phyloP scores from a whole-genome alignment of 2,329 filamentous ascomycete species.

The Penicillium brasilianum region DNA sequence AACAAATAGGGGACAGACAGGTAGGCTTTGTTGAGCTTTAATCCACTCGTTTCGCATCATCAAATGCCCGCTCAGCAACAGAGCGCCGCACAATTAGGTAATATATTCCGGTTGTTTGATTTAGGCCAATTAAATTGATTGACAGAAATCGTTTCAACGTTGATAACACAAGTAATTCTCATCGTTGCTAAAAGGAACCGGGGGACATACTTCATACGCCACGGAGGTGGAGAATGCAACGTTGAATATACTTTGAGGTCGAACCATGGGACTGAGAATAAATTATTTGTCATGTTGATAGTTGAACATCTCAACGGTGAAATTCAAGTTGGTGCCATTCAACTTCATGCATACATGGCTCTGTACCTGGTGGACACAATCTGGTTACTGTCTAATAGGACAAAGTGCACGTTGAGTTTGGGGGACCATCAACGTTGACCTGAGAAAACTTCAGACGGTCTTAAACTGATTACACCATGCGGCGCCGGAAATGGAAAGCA shows the following conservation, averaged over 20 bases:
- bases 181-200: slow-evolving; percentile 1
- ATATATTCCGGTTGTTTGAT: neutral
- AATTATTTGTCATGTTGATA: slow-evolving; percentile 1
- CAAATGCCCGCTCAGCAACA: neutral
- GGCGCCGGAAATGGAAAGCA: neutral
- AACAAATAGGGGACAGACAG: slow-evolving; percentile 2
- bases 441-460: slow-evolving; percentile 3
- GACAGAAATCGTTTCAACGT: slow-evolving; percentile 1
- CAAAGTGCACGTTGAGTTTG: slow-evolving; percentile 1
- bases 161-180: slow-evolving; percentile 1
- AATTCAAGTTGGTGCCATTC: slow-evolving; percentile 4
- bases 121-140: slow-evolving; percentile 3
- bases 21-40: slow-evolving; percentile 4
- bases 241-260: neutral
- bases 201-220: neutral
- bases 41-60: neutral
- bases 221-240: neutral
- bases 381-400: neutral
- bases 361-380: neutral
- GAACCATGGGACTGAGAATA: neutral
- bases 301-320: slow-evolving; percentile 4
- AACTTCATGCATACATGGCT: slow-evolving; percentile 4
- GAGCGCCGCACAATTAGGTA: slow-evolving; percentile 1
- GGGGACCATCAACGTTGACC: slow-evolving; percentile 1
- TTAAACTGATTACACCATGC: neutral